Evolutionary conservation across 495 filamentous ascomycete species (phyloP), one percentile per base, ranked within the genome.

Genomic region (Beverwykella pulmonaria): DNA sequence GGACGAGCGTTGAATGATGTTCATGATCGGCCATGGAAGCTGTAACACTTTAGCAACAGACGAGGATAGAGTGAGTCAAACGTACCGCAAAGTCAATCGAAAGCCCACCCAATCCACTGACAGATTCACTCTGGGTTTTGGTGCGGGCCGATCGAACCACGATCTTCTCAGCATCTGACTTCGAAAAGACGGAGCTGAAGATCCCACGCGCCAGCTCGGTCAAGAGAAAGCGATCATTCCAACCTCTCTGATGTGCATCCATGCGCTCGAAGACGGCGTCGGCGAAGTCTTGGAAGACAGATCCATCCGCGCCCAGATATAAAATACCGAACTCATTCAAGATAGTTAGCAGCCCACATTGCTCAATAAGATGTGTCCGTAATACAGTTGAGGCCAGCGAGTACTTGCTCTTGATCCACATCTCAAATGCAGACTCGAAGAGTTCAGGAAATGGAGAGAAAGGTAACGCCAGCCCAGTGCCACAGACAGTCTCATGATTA

Each of bases 21-120:
- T 94, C 34, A 87, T 88, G n/a, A 96, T 81, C 0, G 92, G 87
- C 93, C 93, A 97, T 8, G 90, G 85, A 2, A 97, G 80, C 52
- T 76, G 25, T 12, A 69, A 8, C 7, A 59, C 27, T 22, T 29
- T 64, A 63, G 52, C 19, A n/a, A 12, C 58, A 34, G 26, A 32
- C 19, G 9, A 30, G 1, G 10, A 39, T 10, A 27, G 15, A 6
- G 9, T 17, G 26, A 41, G 8, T 8, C 1, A 15, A 34, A 53
- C 67, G 59, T 47, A 77, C 72, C 17, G 57, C 59, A 58, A 71
- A 74, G 27, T 71, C 68, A 20, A 77, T 57, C 10, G 57, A 60
- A 1, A 76, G 26, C 36, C 39, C 69, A 14, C 29, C 29, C 6
- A 77, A 60, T 5, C 46, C 48, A 22, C 75, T 81, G 26, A 88